These are phyloP conservation scores for Filosporella fistucella DNA, from an alignment of 495 filamentous ascomycete species.

Conservation along the genomic window DNA sequence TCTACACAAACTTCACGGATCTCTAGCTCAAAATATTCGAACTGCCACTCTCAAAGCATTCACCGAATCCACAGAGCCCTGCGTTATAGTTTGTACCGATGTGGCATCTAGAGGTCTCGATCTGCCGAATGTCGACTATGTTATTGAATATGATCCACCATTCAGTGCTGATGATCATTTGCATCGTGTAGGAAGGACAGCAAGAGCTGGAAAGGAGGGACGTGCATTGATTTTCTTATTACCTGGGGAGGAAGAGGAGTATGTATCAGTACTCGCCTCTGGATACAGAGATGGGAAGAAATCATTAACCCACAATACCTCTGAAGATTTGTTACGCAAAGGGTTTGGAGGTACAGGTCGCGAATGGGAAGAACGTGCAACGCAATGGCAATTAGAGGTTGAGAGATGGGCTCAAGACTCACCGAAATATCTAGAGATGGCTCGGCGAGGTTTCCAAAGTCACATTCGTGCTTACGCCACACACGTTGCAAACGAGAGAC, in stretches of 20 bases:
- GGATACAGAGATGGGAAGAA: conserved; percentile 23
- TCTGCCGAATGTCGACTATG: conserved; percentile 86
- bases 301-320: conserved; percentile 36
- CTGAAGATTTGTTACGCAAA: conserved; percentile 49
- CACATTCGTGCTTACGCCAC: conserved; percentile 94
- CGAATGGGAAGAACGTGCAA: conserved; percentile 66
- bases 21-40: conserved; percentile 81
- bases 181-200: conserved; percentile 91
- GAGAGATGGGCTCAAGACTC: conserved; percentile 67
- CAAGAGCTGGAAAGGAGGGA: conserved; percentile 85
- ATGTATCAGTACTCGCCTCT: conserved; percentile 62
- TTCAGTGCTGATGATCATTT: conserved; percentile 89
- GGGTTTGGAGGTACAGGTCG: conserved; percentile 39
- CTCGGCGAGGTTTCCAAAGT: conserved; percentile 77
- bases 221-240: conserved; percentile 84
- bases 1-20: conserved; percentile 88
- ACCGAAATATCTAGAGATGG: conserved; percentile 61
- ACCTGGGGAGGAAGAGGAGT: conserved; percentile 86
- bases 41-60: conserved; percentile 81
- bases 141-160: conserved; percentile 91
- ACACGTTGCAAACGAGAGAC: conserved; percentile 76
- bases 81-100: conserved; percentile 87
- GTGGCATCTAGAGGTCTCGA: conserved; percentile 93
- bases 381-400: conserved; percentile 70
- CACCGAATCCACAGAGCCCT: conserved; percentile 56